Percentiles rank a stretch among this genome's conserved stretches.
These are phyloP conservation scores for Sugiyamaella pinicola DNA, from an alignment of 1,139 yeast genomes.

Conservation along the genomic window DNA sequence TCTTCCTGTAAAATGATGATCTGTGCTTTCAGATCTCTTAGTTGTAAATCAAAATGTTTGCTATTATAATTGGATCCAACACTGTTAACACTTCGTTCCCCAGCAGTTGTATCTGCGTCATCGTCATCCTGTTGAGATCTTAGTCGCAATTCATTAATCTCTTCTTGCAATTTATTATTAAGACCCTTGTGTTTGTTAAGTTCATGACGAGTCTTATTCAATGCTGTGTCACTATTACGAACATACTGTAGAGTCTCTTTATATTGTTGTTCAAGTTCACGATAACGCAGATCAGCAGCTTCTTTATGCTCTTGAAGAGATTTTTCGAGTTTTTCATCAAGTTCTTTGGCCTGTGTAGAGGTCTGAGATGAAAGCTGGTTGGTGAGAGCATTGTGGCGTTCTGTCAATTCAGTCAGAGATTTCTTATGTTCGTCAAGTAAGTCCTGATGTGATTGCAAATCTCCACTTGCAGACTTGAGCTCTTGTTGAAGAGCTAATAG, in stretches of 20 bases:
- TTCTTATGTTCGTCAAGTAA: constrained; percentile 25
- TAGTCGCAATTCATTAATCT: constrained; percentile 62
- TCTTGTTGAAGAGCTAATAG: constrained; percentile 23
- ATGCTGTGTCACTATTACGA: constrained; percentile 73
- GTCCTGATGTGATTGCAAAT: constrained; percentile 4
- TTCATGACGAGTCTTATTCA: constrained; percentile 73
- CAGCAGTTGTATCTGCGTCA: constrained; percentile 42
- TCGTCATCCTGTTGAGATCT: constrained; percentile 50
- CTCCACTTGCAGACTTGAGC: constrained; percentile 15
- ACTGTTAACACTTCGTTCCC: constrained; percentile 23
- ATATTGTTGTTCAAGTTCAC: constrained; percentile 54
- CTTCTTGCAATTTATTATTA: constrained; percentile 59
- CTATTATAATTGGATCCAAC: constrained; percentile 50
- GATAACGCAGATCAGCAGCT: constrained; percentile 13
- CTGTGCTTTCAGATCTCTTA: constrained; percentile 84
- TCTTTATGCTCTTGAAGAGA: constrained; percentile 18
- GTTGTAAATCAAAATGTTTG: constrained; percentile 74
- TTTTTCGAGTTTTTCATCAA: constrained; percentile 19
- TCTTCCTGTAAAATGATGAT: constrained; percentile 79
- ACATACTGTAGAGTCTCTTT: constrained; percentile 72
- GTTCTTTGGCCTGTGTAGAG: constrained; percentile 14
- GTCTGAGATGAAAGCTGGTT: constrained; percentile 16
- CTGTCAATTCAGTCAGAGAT: constrained; percentile 44
- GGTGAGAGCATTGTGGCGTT: constrained; percentile 25
- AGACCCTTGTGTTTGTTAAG: constrained; percentile 59